Percentiles rank a stretch among this genome's conserved stretches.
Conservation (phyloP, 2,329 filamentous ascomycete genomes). For the Aspergillaceae sp. region DNA sequence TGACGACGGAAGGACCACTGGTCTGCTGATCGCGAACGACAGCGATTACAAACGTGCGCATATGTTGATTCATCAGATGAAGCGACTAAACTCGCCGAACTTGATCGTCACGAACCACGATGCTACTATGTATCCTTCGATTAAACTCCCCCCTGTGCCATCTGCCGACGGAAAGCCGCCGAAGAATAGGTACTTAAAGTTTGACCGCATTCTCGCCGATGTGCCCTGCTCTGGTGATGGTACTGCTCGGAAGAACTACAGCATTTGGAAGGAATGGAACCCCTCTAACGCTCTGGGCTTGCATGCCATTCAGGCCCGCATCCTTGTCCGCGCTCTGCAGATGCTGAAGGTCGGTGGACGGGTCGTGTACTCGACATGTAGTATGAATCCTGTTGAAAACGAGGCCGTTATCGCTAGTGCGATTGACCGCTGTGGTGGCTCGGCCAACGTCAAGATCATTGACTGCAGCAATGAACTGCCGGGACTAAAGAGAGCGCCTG, state of each 20-base stretch:
- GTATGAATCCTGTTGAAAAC: constrained; percentile 97
- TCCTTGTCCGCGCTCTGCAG: constrained; percentile 83
- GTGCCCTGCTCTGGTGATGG: constrained; percentile 96
- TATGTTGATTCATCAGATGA: constrained; percentile 96
- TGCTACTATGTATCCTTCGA: constrained; percentile 87
- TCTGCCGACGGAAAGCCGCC: constrained; percentile 45
- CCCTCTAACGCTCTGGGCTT: constrained; percentile 80
- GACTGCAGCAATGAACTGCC: constrained; percentile 74
- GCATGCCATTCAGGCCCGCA: constrained; percentile 77
- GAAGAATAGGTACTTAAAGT: constrained; percentile 73
- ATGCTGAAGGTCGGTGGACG: constrained; percentile 92
- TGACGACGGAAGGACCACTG: constrained; percentile 82
- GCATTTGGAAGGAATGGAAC: constrained; percentile 92
- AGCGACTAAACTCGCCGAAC: constrained; percentile 92
- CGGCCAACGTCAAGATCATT: constrained; percentile 70
- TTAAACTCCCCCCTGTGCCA: constrained; percentile 62
- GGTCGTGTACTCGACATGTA: constrained; percentile 97
- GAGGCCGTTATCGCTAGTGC: constrained; percentile 84
- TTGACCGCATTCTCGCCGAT: constrained; percentile 91
- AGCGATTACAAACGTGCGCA: constrained; percentile 94
- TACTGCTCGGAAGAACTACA: constrained; percentile 84
- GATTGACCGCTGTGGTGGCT: constrained; percentile 80
- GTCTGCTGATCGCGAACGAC: constrained; percentile 89
- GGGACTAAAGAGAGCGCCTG: constrained; percentile 64
- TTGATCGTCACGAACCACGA: constrained; percentile 97